Evolutionary conservation across 208 protist genomes (phyloP).

Genomic region (Borovskyia barvae): DNA sequence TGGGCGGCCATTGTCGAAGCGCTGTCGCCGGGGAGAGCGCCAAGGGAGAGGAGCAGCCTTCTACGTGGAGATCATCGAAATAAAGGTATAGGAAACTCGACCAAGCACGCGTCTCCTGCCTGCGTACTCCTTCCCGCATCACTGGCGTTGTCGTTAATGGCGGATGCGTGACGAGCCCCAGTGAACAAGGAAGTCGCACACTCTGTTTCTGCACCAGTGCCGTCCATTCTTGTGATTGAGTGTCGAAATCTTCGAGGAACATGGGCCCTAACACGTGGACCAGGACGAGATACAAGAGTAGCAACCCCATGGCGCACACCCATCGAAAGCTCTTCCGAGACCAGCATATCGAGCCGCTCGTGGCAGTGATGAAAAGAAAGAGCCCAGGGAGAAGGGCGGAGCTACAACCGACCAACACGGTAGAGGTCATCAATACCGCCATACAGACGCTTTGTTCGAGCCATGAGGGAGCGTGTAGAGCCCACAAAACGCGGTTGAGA

Average conservation of each 20-base stretch:
- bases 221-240: neutral
- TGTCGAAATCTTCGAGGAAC: slow-evolving; percentile 13
- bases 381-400: slow-evolving; percentile 20
- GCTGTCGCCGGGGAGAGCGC: no score
- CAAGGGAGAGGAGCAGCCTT: no score
- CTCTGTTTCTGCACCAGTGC: slow-evolving; percentile 16
- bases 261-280: slow-evolving; percentile 13
- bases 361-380: slow-evolving; percentile 7
- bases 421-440: neutral
- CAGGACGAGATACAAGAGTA: slow-evolving; percentile 5
- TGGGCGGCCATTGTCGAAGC: no score
- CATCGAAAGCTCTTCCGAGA: slow-evolving; percentile 29
- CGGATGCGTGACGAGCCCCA: neutral
- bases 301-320: slow-evolving; percentile 22
- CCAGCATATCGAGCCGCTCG: slow-evolving; percentile 21
- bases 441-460: slow-evolving; percentile 1
- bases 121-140: no score
- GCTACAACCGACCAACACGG: slow-evolving; percentile 9
- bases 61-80: no score
- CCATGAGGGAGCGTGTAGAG: neutral
- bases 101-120: no score
- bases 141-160: no score
- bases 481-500: neutral
- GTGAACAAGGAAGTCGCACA: slow-evolving; percentile 3
- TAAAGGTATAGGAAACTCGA: no score